Conservation (phyloP, 2,329 filamentous ascomycete species). For the Ophiobolus disseminans region DNA sequence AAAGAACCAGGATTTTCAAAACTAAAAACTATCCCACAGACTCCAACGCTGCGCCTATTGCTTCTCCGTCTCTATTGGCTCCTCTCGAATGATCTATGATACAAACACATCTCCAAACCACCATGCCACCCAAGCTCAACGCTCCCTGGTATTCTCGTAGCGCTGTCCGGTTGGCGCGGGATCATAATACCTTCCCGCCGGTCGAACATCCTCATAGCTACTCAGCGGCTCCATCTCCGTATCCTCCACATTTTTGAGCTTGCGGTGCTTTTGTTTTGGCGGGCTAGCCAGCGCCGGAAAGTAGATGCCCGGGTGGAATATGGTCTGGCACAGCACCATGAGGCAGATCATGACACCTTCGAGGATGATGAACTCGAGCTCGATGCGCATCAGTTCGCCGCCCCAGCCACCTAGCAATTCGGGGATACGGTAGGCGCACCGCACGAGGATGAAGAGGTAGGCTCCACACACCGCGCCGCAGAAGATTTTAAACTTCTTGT, state of each 20-base stretch:
- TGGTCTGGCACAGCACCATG: conserved; percentile 52
- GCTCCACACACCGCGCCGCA: conserved; percentile 44
- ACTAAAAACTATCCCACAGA: no score
- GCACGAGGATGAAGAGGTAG: conserved; percentile 53
- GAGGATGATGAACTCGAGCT: conserved; percentile 57
- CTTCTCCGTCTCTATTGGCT: no score
- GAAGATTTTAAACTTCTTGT: conserved; percentile 28
- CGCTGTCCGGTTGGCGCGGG: no score
- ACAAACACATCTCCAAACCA: no score
- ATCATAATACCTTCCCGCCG: conserved; percentile 3
- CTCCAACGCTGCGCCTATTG: no score
- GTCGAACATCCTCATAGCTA: conserved; percentile 4
- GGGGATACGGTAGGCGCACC: conserved; percentile 56
- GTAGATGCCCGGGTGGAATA: conserved; percentile 53
- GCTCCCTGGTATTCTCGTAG: no score
- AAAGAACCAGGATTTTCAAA: no score
- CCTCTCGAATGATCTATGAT: no score
- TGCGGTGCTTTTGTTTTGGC: conserved; percentile 9
- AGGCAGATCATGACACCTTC: conserved; percentile 60
- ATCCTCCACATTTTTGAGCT: conserved; percentile 2
- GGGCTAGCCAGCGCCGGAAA: conserved; percentile 30
- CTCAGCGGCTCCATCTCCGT: conserved; percentile 13
- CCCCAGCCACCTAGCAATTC: conserved; percentile 55
- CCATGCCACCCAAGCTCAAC: no score
- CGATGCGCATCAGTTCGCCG: conserved; percentile 53